Evolutionary conservation across 345 rosid species (phyloP), one percentile per base, ranked within the genome.

Genomic region (Aquilaria malaccensis): DNA sequence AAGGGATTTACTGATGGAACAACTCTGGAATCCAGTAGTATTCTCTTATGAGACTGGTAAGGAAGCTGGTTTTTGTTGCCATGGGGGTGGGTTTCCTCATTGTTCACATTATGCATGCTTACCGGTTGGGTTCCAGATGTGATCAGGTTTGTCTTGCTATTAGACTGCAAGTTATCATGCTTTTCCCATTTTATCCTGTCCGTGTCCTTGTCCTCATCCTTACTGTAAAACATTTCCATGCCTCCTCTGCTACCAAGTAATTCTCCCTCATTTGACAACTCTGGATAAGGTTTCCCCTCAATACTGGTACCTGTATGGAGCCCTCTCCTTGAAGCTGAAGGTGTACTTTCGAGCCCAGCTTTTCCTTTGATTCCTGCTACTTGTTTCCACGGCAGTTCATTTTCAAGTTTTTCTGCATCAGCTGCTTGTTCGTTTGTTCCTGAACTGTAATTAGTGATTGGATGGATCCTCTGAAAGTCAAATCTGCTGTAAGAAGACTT

Each of bases 381-480:
- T 63, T 56, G 62, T 57, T 53, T 29, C 49, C 37, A 58, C 56
- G 62, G 11, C 11, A 54, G 29, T 2, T 30, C 3, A 45, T 30
- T 14, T 3, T 29, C n/a, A 11, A 50, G 66, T 45, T 47, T 61
- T 46, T 52, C 49, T 33, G 14, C 13, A 33, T 67, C 0, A 22
- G 22, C 22, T 22, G 22, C 51, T 60, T 52, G 70, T 30, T 31
- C 63, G 30, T 61, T 65, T 10, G 66, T 65, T 53, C 76, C 75
- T 7, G 62, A 59, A 22, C 11, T 31, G 10, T 32, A 46, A 33
- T 52, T 53, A 30, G 60, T 43, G 7, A 61, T 46, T n/a, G 63
- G 50, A 58, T 50, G 33, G 50, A 58, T 52, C 56, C 69, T 47
- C 13, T 68, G 62, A 15, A 32, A 62, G 33, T 14, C 65, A 30